These are phyloP conservation scores for Hypoxylon fragiforme DNA, from an alignment of 495 filamentous ascomycete species.

Conservation along the genomic window DNA sequence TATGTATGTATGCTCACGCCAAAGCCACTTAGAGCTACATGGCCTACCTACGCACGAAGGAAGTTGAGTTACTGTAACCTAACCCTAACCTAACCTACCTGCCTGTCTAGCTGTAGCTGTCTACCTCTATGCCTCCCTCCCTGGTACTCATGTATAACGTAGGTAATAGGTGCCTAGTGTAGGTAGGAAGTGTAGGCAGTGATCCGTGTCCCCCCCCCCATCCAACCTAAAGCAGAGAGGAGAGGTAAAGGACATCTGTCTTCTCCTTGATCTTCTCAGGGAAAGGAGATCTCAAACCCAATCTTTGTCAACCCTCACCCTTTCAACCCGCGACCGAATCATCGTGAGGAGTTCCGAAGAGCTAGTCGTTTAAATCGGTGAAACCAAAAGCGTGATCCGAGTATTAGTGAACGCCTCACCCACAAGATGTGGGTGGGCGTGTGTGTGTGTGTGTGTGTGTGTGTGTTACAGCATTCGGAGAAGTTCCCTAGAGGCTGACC, in stretches of 20 bases:
- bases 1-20: neutral
- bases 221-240: neutral
- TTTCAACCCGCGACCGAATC: slow-evolving; percentile 28
- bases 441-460: too few species aligned
- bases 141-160: too few species aligned
- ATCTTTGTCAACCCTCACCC: slow-evolving; percentile 23
- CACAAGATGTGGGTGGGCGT: too few species aligned
- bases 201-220: too few species aligned
- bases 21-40: neutral
- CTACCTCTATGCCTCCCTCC: too few species aligned
- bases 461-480: slow-evolving; percentile 31
- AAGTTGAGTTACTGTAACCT: slow-evolving; percentile 13
- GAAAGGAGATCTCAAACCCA: slow-evolving; percentile 29
- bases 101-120: too few species aligned
- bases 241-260: too few species aligned
- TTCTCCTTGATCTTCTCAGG: slow-evolving; percentile 7
- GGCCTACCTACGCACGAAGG: slow-evolving; percentile 3
- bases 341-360: too few species aligned
- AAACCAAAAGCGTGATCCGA: slow-evolving; percentile 32
- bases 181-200: too few species aligned
- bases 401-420: slow-evolving; percentile 21
- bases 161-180: too few species aligned
- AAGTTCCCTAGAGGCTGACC: slow-evolving; percentile 20
- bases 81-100: too few species aligned
- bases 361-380: slow-evolving; percentile 26